Evolutionary conservation across 176 grass and related monocot species (phyloP), one percentile per base, ranked within the genome.

Genomic region (Bromus sterilis): DNA sequence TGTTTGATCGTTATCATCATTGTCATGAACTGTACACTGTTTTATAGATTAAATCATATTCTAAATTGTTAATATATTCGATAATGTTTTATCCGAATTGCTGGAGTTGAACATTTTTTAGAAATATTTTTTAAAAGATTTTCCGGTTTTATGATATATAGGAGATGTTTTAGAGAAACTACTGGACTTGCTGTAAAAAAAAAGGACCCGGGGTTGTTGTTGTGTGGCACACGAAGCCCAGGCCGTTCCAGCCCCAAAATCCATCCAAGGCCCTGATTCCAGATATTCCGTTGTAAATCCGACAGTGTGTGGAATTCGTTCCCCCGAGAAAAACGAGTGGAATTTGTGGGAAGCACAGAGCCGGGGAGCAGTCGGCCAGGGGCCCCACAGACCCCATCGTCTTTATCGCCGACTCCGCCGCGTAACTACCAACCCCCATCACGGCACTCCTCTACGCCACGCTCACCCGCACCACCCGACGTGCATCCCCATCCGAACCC

Each of bases 361-460:
- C 29, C 13, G 37, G 41, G 0, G 25, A 12, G 28, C 14, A 12
- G 33, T 24, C 46, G 13, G 23, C 55, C 4, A 6, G 2, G 14
- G 56, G 56, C 40, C 29, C 68, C 21, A 20, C 39, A 0, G 28
- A 33, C 0, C 24, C 64, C 78, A 71, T 43, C 36, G 1, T 40
- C 11, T 59, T 7, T 44, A 82, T 82, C 51, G 30, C 12, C 41
- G 11, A 72, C 68, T 72, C 61, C 77, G 62, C 41, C 60, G 55
- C 7, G 80, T 33, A 31, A 80, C 49, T 20, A 78, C 24, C 55
- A 25, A 1, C 10, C 35, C 36, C 48, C 59, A 25, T 20, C 39
- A 28, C 67, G 11, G 66, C 71, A 33, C 46, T 75, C 76, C 55
- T 59, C 33, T 78, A 85, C 82, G 82, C 42, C 7, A 77, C 77